A percentile compares a stretch with the other conserved stretches of the same genome.
Evolutionary conservation across 345 rosid species (phyloP).

Genomic region (Heritiera littoralis): DNA sequence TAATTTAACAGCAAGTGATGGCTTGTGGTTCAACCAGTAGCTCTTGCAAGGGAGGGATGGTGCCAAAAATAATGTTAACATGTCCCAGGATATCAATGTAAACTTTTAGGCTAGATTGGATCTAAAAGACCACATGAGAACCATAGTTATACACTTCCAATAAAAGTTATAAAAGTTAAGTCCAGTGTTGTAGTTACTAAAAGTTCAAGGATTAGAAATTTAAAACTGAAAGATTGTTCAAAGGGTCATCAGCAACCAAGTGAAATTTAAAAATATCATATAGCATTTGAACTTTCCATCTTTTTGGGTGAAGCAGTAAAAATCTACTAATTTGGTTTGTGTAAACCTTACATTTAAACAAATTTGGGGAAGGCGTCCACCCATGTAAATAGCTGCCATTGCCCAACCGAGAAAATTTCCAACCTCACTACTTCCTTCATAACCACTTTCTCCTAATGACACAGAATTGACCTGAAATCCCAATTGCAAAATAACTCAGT

Average conservation of each 20-base stretch:
- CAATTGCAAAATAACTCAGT: constrained; percentile 3
- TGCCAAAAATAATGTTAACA: neutral
- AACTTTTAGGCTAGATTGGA: neutral
- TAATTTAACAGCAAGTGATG: neutral
- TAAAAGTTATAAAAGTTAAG: too few relatives aligned
- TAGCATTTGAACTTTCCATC: neutral
- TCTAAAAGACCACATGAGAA: neutral
- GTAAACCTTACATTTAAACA: constrained; percentile 64
- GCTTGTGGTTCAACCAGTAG: too few relatives aligned
- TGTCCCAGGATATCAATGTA: neutral
- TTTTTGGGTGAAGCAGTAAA: neutral
- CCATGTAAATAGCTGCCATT: constrained; percentile 89
- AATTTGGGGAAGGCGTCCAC: constrained; percentile 90
- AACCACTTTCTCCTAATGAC: constrained; percentile 29
- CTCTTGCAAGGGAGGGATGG: neutral
- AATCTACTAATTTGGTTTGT: neutral
- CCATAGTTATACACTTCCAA: neutral
- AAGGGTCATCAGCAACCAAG: neutral
- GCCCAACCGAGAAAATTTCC: constrained; percentile 79
- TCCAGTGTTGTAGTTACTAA: neutral
- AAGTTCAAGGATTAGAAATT: constrained; percentile 3
- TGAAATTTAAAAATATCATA: neutral
- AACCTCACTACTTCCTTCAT: constrained; percentile 39
- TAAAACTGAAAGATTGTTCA: neutral
- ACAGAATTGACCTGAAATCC: constrained; percentile 47